Evolutionary conservation across 805 yeast species (phyloP), one percentile per base, ranked within the genome.

Genomic region (Myxozyma geophila): DNA sequence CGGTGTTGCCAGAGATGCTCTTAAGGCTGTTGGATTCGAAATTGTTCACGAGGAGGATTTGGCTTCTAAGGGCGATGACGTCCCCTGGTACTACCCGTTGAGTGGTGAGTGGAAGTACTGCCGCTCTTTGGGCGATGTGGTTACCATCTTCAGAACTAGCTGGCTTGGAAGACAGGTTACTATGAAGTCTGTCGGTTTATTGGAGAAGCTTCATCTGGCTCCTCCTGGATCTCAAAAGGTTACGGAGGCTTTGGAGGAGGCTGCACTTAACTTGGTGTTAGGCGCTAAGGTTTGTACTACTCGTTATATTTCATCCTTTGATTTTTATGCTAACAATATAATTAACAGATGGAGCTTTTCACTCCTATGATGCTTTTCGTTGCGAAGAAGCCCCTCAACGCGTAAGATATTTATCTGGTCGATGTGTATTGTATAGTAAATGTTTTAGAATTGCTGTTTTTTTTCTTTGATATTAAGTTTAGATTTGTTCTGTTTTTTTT

Each of bases 11-110:
- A 88, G 87, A 76, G 79, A 88, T 62, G 98, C 98, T 35, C 83
- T 95, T 73, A 82, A 85, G 76, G 82, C 81, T 54, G 97, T 90
- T 69, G 99, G 99, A 13, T 95, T 95, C 76, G 88, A 90, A 72
- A 80, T 95, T 70, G 83, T 84, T 73, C 84, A 84, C 74, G 85
- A 85, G 77, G 81, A 82, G 71, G 99, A 95, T 76, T 82, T 95
- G 74, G 98, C 98, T 60, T 90, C 87, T 68, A 62, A 58, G 54
- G 85, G 83, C 66, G 98, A 90, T 75, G 89, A 83, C 56, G 83
- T 95, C 69, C 99, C 99, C 71, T 95, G 99, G 99, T 95, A 89
- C 81, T 92, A 92, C 77, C 99, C 99, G 72, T 83, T 95, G 74
- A 83, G 95, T 67, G 99, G 99, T 74, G 96, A 93, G 71, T 87